Percentiles rank a stretch among this genome's conserved stretches.
Evolutionary conservation across 1,139 yeast species (phyloP).

Genomic region (Pichia sp.): DNA sequence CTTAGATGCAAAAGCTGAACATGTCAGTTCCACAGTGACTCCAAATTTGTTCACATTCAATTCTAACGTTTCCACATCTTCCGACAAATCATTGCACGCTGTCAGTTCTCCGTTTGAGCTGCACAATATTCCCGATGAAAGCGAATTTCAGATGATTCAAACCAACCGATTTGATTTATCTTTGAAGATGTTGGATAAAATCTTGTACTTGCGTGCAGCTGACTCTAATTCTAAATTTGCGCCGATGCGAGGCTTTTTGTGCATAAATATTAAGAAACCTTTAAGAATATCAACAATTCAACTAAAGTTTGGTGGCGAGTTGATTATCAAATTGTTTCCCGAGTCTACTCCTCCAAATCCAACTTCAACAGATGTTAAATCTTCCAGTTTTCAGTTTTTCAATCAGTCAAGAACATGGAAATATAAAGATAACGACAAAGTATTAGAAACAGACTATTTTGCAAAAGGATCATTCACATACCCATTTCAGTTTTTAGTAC

Average conservation of each 20-base stretch:
- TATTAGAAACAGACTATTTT: conserved; percentile 10
- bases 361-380: conserved; percentile 4
- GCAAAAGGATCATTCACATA: conserved; percentile 13
- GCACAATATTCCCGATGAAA: conserved; percentile 8
- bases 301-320: conserved; percentile 11
- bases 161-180: conserved; percentile 8
- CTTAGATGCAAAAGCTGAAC: too few species aligned
- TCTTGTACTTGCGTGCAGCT: conserved; percentile 11
- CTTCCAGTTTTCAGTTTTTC: conserved; percentile 3
- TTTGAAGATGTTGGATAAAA: conserved; percentile 12
- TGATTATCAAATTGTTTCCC: conserved; percentile 8
- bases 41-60: not conserved
- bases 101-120: conserved; percentile 7
- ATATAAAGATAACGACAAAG: conserved; percentile 11
- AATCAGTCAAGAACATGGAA: conserved; percentile 13
- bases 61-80: conserved; percentile 2
- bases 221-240: conserved; percentile 8
- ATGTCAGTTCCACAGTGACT: not conserved
- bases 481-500: conserved; percentile 15
- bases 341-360: conserved; percentile 2
- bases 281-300: conserved; percentile 9
- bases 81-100: conserved; percentile 3
- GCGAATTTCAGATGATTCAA: conserved; percentile 6
- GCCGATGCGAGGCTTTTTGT: conserved; percentile 21
- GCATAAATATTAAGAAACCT: conserved; percentile 15